phyloP scores from a whole-genome alignment of 805 yeast species.

The Nakazawaea ernobii region DNA sequence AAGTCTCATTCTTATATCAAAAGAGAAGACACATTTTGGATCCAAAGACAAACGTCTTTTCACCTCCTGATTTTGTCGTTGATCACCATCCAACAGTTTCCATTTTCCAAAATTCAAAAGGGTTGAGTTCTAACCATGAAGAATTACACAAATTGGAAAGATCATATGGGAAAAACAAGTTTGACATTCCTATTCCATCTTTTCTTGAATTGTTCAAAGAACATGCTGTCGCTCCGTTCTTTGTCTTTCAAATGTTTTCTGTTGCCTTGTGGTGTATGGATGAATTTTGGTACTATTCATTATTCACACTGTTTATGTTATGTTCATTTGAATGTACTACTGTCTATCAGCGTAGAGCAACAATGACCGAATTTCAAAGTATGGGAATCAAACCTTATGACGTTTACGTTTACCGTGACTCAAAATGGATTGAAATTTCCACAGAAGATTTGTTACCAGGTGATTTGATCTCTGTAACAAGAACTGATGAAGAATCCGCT shows the following conservation, averaged over 20 bases:
- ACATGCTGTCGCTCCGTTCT: constrained; percentile 97
- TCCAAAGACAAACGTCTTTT: constrained; percentile 44
- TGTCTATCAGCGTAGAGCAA: constrained; percentile 90
- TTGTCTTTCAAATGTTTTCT: constrained; percentile 93
- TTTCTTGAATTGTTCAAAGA: constrained; percentile 88
- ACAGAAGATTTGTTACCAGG: constrained; percentile 84
- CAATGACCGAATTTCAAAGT: constrained; percentile 91
- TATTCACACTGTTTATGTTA: constrained; percentile 87
- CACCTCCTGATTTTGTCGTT: constrained; percentile 78
- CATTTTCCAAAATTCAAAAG: constrained; percentile 43
- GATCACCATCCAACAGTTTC: constrained; percentile 54
- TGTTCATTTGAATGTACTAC: constrained; percentile 91
- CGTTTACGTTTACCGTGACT: constrained; percentile 65
- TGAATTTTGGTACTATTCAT: constrained; percentile 93
- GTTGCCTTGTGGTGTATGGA: constrained; percentile 95
- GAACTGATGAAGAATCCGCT: constrained; percentile 89
- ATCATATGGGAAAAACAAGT: constrained; percentile 76
- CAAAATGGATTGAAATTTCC: constrained; percentile 61
- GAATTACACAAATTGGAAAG: constrained; percentile 37
- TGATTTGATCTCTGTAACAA: constrained; percentile 79
- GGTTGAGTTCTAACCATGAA: constrained; percentile 20
- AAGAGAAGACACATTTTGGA: constrained; percentile 84
- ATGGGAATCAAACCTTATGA: constrained; percentile 95
- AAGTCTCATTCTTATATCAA: constrained; percentile 76
- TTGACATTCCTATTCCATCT: constrained; percentile 94